Evolutionary conservation across 129 eudicot species (phyloP).

Genomic region (Smallanthus sonchifolius): DNA sequence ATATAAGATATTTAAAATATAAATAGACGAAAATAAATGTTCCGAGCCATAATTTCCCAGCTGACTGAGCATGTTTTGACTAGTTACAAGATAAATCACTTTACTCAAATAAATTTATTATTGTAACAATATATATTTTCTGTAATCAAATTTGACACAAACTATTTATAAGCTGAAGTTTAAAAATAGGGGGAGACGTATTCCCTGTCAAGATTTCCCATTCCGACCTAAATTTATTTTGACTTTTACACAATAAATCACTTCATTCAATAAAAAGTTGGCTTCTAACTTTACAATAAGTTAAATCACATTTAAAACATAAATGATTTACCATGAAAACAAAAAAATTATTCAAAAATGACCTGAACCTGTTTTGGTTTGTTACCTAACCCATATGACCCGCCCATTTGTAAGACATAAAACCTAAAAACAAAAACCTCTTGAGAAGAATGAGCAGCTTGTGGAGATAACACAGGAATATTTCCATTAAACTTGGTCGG

Average conservation of each 20-base stretch:
- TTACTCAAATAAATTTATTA: background rate
- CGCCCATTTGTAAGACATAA: background rate
- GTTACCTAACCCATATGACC: background rate
- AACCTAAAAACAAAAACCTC: slow-evolving; percentile 49
- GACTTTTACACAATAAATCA: background rate
- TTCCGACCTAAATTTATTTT: background rate
- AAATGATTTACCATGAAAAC: background rate
- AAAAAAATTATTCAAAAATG: background rate
- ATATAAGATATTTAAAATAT: background rate
- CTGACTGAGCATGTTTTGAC: background rate
- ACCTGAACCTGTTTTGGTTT: background rate
- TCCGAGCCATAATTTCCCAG: background rate
- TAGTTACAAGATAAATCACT: background rate
- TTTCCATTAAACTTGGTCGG: slow-evolving; percentile 52
- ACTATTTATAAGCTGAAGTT: background rate
- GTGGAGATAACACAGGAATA: slow-evolving; percentile 44
- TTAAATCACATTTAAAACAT: background rate
- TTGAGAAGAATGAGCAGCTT: slow-evolving; percentile 54
- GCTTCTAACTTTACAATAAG: background rate
- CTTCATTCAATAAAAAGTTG: background rate
- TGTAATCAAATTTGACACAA: background rate
- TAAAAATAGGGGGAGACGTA: background rate
- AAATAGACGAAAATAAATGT: background rate
- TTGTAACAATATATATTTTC: background rate
- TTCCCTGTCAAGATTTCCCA: background rate